Base-by-base conservation (phyloP, 768 basidiomycete species). In the Suillus subalutaceus region DNA sequence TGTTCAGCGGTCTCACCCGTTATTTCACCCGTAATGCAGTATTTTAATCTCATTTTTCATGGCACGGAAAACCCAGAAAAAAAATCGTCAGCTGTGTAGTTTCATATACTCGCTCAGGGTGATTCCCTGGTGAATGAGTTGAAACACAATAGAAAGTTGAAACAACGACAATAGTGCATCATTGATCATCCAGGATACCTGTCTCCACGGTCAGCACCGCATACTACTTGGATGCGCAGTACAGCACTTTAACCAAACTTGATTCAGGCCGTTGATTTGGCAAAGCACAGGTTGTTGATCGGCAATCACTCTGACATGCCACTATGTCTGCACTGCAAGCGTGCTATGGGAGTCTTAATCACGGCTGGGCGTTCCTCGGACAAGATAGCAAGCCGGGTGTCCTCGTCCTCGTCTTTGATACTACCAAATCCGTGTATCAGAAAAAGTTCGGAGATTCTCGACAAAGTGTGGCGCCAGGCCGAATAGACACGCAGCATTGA, bases 211-310 rank as follows among this genome's bases (percentile, higher is more conserved):
- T 18, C 58, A 41, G 16, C 58, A 59, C 38, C 0, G 58, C 58
- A 60, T 43, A 6, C 2, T 30, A 10, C 26, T 60, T 16, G 18
- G 12, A 60, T 60, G 40, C 59, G 40, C 59, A 60, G 59, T 43
- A 43, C 12, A 43, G 10, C 59, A 60, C 59, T 60, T 60, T 60
- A 60, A 9, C 59, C 59, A 60, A 60, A 43, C 40, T 60, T 60
- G 41, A 41, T 30, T n/a, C 35, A 57, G 35, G 23, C 15, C 15
- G 23, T 18, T 41, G 58, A 60, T 30, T 40, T 26, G 9, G 12
- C 7, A 41, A 43, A 26, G 40, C 40, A 60, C 59, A 60, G 59
- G 59, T 30, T 20, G 41, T 20, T 60, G 59, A 60, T 60, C 59
- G 59, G 40, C 59, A 41, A 20, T 56, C 26, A 20, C 3, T 41